Evolutionary conservation across 1,284 basidiomycete species (phyloP), one percentile per base, ranked within the genome.

Genomic region (Ceraceosorus guamensis): DNA sequence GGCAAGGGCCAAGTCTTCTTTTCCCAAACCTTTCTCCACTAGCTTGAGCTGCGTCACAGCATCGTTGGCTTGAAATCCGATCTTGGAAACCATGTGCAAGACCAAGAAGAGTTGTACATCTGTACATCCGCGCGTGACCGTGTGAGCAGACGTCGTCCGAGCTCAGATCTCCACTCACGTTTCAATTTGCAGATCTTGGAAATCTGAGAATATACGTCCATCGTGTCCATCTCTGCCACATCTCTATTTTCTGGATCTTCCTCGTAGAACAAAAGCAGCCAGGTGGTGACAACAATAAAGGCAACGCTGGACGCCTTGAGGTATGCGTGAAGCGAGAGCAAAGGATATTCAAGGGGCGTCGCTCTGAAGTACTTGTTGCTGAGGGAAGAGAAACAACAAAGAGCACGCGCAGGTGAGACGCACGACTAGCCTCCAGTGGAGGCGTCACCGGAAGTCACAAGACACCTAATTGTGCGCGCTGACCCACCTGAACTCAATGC

Each of bases 41-140:
- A 98, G 84, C 77, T 99, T 99, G 53, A 98, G 82, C 13, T 85
- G 86, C 1, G 90, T 93, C 11, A 87, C 89, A 1, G 90, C 88
- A 60, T 98, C 93, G 77, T 92, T 91, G 33, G 91, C 90, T 62
- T 90, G 89, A 78, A 93, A 97, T 30, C 92, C 93, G 63, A 99
- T 83, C 79, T 98, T 99, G 56, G 89, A 87, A 63, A 97, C 85
- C 47, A 95, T 81, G 73, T 97, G 91, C 68, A 98, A 81, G 53
- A 88, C 54, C 57, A 96, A 84, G 67, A 97, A 86, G 0, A 85
- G 82, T 79, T 95, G 93, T 24, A 98, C 86, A 74, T 98, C 91
- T 93, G 76, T 31, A 48, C 16, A 48, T 24, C 32, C 30, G 39
- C 34, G 24, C 55, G 33, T 7, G 39, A 48, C 11, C 34, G 16